Evolutionary conservation across 192 early-diverging fungal species (phyloP).

Genomic region (Dimargaris cristalligena): DNA sequence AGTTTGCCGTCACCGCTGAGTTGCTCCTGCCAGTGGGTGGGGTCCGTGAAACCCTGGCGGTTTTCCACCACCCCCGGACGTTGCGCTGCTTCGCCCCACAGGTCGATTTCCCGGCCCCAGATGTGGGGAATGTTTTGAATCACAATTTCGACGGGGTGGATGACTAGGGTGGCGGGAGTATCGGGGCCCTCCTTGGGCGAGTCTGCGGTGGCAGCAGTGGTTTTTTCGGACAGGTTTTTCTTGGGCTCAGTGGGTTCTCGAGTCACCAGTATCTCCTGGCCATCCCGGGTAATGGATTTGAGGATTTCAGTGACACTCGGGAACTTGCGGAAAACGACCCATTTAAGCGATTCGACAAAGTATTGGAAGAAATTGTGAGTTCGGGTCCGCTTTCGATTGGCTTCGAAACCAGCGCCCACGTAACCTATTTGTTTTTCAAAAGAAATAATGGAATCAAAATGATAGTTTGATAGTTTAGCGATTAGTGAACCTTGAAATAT

Average conservation of each 20-base stretch:
- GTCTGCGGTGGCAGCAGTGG: background rate
- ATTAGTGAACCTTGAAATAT: too few relatives aligned
- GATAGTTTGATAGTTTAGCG: too few relatives aligned
- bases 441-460: too few relatives aligned
- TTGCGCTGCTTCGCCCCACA: constrained; percentile 27
- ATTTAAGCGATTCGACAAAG: constrained; percentile 37
- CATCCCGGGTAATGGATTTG: constrained; percentile 31
- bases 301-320: constrained; percentile 41
- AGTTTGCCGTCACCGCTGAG: constrained; percentile 47
- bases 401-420: constrained; percentile 57
- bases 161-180: constrained; percentile 28
- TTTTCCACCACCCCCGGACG: constrained; percentile 22
- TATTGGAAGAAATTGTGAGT: constrained; percentile 47
- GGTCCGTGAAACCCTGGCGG: constrained; percentile 31
- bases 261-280: constrained; percentile 27
- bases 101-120: constrained; percentile 54
- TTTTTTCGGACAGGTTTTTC: background rate
- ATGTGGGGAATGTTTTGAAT: constrained; percentile 54
- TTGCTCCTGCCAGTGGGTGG: constrained; percentile 39
- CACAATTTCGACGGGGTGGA: constrained; percentile 49
- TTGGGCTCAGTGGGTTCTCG: constrained; percentile 17
- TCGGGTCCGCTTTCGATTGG: constrained; percentile 41
- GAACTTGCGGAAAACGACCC: constrained; percentile 41
- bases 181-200: constrained; percentile 11
- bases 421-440: too few relatives aligned